phyloP scores from a whole-genome alignment of 805 yeast genomes.

The Isabelozyma gotoi region DNA sequence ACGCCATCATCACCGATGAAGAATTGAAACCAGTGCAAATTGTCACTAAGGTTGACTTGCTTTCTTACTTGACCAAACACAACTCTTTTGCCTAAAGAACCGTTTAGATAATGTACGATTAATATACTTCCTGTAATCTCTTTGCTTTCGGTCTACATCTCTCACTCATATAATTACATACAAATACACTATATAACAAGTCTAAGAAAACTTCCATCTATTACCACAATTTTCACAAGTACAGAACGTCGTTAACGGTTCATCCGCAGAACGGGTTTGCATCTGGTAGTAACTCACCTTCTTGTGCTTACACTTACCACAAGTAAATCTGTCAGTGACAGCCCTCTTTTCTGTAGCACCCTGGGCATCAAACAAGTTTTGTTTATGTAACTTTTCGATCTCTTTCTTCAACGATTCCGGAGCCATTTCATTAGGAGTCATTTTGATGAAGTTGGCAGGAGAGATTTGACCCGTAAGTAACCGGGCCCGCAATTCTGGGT shows the following conservation, averaged over 20 bases:
- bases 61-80: conserved; percentile 50
- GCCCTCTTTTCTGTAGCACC: conserved; percentile 97
- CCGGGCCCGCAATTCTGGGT: conserved; percentile 76
- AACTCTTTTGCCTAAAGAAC: not conserved
- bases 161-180: not conserved
- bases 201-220: conserved; percentile 91
- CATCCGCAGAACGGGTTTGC: conserved; percentile 99
- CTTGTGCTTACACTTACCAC: conserved; percentile 97
- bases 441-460: conserved; percentile 65
- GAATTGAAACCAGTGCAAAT: conserved; percentile 75
- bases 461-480: conserved; percentile 66
- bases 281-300: conserved; percentile 95
- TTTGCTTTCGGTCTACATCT: too few species aligned
- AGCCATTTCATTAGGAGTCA: conserved; percentile 95
- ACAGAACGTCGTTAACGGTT: conserved; percentile 96
- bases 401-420: conserved; percentile 87
- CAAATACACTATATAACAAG: not conserved
- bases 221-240: conserved; percentile 97
- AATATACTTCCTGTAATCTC: not conserved
- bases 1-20: conserved; percentile 76
- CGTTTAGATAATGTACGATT: too few species aligned
- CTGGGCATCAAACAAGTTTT: conserved; percentile 93
- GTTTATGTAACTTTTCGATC: conserved; percentile 79
- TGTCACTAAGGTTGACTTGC: conserved; percentile 83
- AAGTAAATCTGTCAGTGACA: conserved; percentile 92